Conservation (phyloP, 2,329 filamentous ascomycete species). For the Colletotrichum theobromicola region DNA sequence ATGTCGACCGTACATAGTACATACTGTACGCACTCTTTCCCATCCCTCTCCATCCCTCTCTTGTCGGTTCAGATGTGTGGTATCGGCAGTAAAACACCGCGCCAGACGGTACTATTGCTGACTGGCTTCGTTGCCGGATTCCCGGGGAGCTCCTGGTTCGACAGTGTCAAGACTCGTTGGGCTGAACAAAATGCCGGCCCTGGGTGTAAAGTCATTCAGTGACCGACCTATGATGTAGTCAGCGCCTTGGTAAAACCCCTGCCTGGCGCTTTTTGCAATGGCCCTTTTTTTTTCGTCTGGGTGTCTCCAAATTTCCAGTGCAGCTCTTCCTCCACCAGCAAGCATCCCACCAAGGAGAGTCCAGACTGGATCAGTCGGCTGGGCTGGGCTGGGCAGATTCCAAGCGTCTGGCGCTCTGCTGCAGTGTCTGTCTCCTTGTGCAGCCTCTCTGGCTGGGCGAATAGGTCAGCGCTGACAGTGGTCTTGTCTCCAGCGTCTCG, state of each 20-base stretch:
- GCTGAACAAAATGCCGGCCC: background rate
- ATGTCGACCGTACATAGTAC: background rate
- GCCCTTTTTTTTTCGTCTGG: background rate
- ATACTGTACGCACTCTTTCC: background rate
- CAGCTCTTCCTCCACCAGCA: background rate
- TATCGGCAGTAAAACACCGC: background rate
- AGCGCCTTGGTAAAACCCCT: conserved; percentile 2
- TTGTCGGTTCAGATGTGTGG: background rate
- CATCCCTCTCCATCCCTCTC: background rate
- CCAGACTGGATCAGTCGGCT: background rate
- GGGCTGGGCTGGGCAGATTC: conserved; percentile 9
- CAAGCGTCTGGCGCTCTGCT: conserved; percentile 1
- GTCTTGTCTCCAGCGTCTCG: background rate
- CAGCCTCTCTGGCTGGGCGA: background rate
- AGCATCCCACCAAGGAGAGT: background rate
- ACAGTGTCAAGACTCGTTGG: background rate
- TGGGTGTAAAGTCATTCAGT: background rate
- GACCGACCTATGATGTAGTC: conserved; percentile 18
- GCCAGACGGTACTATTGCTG: background rate
- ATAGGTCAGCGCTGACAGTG: background rate
- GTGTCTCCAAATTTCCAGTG: background rate
- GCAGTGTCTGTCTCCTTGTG: background rate
- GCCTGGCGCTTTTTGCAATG: background rate
- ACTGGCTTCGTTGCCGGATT: background rate
- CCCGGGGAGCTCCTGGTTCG: background rate